These are phyloP conservation scores for Pseudogymnoascus sp. DNA, from an alignment of 2,329 filamentous ascomycete species.

Conservation along the genomic window DNA sequence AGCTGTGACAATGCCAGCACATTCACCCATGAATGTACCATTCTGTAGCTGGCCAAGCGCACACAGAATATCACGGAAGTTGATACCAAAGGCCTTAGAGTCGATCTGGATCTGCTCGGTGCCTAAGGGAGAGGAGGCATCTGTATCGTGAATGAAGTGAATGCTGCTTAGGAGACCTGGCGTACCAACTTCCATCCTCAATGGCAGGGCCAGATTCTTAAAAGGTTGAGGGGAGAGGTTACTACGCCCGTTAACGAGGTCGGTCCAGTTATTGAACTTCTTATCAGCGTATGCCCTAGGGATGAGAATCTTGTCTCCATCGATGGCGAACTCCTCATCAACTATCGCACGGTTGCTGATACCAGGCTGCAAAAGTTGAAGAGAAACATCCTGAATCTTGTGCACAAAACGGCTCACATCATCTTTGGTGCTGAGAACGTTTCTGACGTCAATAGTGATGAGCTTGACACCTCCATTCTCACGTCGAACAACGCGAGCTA, in stretches of 20 bases:
- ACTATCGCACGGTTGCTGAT: background rate
- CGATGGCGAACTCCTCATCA: background rate
- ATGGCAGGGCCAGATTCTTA: background rate
- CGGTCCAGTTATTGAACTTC: background rate
- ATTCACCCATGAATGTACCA: slow-evolving; percentile 24
- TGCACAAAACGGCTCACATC: background rate
- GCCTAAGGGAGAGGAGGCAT: slow-evolving; percentile 12
- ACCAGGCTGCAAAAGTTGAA: background rate
- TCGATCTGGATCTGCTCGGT: slow-evolving; percentile 32
- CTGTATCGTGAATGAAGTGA: slow-evolving; percentile 13
- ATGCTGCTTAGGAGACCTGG: slow-evolving; percentile 17
- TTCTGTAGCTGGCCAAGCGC: slow-evolving; percentile 6
- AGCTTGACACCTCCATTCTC: slow-evolving; percentile 14
- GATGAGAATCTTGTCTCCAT: background rate
- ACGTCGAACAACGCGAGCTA: slow-evolving; percentile 11
- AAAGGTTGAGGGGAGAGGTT: background rate
- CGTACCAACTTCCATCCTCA: slow-evolving; percentile 6
- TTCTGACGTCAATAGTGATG: slow-evolving; percentile 12
- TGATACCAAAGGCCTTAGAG: slow-evolving; percentile 32
- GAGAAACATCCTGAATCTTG: background rate
- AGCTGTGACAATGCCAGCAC: slow-evolving; percentile 29
- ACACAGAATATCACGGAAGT: slow-evolving; percentile 38
- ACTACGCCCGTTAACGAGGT: background rate
- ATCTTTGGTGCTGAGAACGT: background rate
- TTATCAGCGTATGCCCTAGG: background rate